Evolutionary conservation across 2,329 filamentous ascomycete species (phyloP), one percentile per base, ranked within the genome.

Genomic region (Microdochium paspali): DNA sequence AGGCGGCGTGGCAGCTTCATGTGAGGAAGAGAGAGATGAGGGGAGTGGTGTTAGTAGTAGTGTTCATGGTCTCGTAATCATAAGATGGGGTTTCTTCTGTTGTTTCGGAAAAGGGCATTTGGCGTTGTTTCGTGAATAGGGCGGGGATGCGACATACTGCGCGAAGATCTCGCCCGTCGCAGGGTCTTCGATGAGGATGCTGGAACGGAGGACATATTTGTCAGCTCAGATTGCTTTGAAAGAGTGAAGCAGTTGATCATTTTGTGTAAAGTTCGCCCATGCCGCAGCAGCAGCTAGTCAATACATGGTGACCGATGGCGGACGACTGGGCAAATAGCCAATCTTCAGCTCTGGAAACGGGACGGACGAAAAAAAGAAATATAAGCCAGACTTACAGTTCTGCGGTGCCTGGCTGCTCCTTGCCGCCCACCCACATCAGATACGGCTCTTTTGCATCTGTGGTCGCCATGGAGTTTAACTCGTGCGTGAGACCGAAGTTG

Each of bases 181-280:
- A 13, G 77, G 77, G 52, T 80, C 68, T 53, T 79, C 72, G 39
- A 80, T 58, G 0, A 68, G 61, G 46, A 81, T 70, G 35, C 76
- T 79, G 46, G 39, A 31, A 32, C 20, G 13, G 21, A 47, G 46
- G 56, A 50, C 55, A 48, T 47, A 24, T 45, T 48, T 18, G n/a
- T n/a, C n/a, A n/a, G n/a, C n/a, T n/a, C n/a, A n/a, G n/a, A n/a
- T n/a, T n/a, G n/a, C n/a, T n/a, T n/a, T n/a, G n/a, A n/a, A n/a
- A n/a, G n/a, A n/a, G n/a, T n/a, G n/a, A n/a, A n/a, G n/a, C n/a
- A n/a, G n/a, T n/a, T n/a, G n/a, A n/a, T n/a, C n/a, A n/a, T n/a
- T n/a, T n/a, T n/a, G n/a, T n/a, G n/a, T n/a, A n/a, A n/a, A n/a
- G n/a, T n/a, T n/a, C n/a, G n/a, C n/a, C n/a, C n/a, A n/a, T n/a